A percentile compares a stretch with the other conserved stretches of the same genome.
These are phyloP conservation scores for Ascochyta koolunga DNA, from an alignment of 2,329 filamentous ascomycete species.

Conservation along the genomic window DNA sequence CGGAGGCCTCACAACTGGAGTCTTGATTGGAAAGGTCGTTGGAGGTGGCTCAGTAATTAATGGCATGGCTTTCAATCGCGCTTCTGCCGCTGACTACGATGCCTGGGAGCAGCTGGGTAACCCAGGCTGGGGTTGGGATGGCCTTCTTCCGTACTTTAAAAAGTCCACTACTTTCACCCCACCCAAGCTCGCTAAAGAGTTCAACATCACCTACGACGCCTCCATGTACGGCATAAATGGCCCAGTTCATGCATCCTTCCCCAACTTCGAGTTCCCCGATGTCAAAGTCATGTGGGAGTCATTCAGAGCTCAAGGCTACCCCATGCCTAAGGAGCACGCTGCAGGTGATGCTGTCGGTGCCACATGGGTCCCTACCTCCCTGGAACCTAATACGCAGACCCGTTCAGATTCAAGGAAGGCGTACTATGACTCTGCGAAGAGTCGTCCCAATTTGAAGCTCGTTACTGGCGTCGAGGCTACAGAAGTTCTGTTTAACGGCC, in stretches of 20 bases:
- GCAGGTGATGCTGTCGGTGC: slow-evolving; percentile 36
- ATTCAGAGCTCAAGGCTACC: slow-evolving; percentile 25
- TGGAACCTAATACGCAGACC: slow-evolving; percentile 35
- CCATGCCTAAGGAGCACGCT: slow-evolving; percentile 34
- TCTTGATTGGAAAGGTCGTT: slow-evolving; percentile 35
- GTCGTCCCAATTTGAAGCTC: slow-evolving; percentile 30
- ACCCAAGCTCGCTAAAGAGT: neutral
- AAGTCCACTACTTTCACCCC: slow-evolving; percentile 38
- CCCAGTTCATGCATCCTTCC: slow-evolving; percentile 32
- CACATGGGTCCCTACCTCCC: slow-evolving; percentile 36
- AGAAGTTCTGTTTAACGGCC: slow-evolving; percentile 30
- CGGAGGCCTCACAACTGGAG: slow-evolving; percentile 19
- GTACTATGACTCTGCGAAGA: slow-evolving; percentile 32
- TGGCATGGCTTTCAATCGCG: slow-evolving; percentile 49
- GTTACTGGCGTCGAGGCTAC: slow-evolving; percentile 26
- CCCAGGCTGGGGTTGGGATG: slow-evolving; percentile 49
- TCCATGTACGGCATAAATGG: slow-evolving; percentile 31
- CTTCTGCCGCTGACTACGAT: slow-evolving; percentile 51
- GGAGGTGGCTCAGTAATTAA: slow-evolving; percentile 49
- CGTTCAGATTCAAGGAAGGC: slow-evolving; percentile 42
- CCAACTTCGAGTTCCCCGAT: slow-evolving; percentile 33
- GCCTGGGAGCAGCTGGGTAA: slow-evolving; percentile 65
- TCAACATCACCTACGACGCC: slow-evolving; percentile 27
- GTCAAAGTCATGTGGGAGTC: slow-evolving; percentile 28
- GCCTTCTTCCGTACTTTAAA: slow-evolving; percentile 39